Evolutionary conservation across 768 basidiomycete species (phyloP).

Genomic region (Leccinum broughii): DNA sequence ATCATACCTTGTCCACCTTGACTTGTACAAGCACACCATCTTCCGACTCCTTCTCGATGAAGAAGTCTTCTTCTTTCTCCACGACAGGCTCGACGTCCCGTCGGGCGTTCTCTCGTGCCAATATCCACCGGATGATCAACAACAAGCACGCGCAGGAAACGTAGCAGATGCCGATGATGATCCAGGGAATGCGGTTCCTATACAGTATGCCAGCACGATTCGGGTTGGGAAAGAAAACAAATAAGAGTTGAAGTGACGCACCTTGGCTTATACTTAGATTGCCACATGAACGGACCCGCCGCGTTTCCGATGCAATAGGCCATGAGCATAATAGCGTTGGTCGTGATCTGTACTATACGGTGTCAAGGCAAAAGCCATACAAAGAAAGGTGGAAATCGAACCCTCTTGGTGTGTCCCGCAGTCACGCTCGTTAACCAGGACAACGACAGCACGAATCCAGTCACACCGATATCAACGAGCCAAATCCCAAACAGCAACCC

Average conservation of each 20-base stretch:
- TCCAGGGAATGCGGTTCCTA: constrained; percentile 77
- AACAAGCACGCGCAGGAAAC: constrained; percentile 44
- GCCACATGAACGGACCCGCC: constrained; percentile 80
- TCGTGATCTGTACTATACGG: constrained; percentile 21
- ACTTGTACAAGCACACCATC: constrained; percentile 55
- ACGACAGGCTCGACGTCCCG: constrained; percentile 59
- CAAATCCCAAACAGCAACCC: constrained; percentile 56
- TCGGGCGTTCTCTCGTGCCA: constrained; percentile 60
- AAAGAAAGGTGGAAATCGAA: constrained; percentile 39
- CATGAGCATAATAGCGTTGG: constrained; percentile 71
- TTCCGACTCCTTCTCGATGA: constrained; percentile 50
- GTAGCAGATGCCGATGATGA: not conserved
- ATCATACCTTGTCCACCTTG: constrained; percentile 60
- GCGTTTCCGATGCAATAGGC: constrained; percentile 71
- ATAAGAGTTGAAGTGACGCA: constrained; percentile 22
- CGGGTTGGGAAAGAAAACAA: not conserved
- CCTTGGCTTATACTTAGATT: constrained; percentile 38
- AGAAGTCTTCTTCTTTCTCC: constrained; percentile 61
- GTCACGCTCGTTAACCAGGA: constrained; percentile 68
- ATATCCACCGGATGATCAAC: constrained; percentile 38
- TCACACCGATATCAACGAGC: constrained; percentile 43
- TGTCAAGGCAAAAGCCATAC: not conserved
- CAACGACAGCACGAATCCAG: constrained; percentile 61
- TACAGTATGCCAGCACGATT: not conserved
- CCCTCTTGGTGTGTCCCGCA: constrained; percentile 70